Evolutionary conservation across 75 land plant species (phyloP).

Genomic region (Ceratopteris richardii): DNA sequence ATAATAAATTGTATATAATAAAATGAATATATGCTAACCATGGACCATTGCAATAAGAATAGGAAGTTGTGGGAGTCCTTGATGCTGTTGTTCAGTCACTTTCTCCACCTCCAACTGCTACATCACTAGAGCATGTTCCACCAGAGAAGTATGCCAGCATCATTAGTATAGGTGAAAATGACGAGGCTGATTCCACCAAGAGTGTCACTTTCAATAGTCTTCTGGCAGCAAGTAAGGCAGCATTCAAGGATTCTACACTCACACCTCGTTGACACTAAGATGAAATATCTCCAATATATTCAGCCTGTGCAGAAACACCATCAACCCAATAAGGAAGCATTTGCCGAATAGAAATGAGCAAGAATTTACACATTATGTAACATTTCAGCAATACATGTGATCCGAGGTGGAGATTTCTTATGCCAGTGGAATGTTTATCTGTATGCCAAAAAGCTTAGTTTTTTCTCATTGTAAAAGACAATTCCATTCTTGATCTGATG

Average conservation of each 20-base stretch:
- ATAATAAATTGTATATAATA: background rate
- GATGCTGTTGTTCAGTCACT: background rate
- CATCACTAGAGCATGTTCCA: background rate
- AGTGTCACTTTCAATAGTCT: background rate
- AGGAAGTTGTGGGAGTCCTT: background rate
- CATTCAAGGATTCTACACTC: background rate
- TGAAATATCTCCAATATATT: too few relatives aligned
- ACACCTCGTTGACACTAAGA: constrained; percentile 1
- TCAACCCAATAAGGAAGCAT: too few relatives aligned
- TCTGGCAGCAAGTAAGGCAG: constrained; percentile 5
- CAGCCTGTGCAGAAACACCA: too few relatives aligned
- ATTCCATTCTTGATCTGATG: too few relatives aligned
- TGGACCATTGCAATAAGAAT: background rate
- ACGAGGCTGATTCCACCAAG: background rate
- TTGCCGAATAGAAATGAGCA: too few relatives aligned
- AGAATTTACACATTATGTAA: too few relatives aligned
- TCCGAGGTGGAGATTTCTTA: too few relatives aligned
- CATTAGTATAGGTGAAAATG: background rate
- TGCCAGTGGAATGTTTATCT: too few relatives aligned
- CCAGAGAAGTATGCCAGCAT: background rate
- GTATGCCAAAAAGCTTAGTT: too few relatives aligned
- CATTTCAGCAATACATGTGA: too few relatives aligned
- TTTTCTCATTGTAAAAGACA: too few relatives aligned
- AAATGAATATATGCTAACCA: background rate
- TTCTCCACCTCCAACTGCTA: background rate